Evolutionary conservation across 1,139 yeast genomes (phyloP).

Genomic region (Blastobotrys indianensis): DNA sequence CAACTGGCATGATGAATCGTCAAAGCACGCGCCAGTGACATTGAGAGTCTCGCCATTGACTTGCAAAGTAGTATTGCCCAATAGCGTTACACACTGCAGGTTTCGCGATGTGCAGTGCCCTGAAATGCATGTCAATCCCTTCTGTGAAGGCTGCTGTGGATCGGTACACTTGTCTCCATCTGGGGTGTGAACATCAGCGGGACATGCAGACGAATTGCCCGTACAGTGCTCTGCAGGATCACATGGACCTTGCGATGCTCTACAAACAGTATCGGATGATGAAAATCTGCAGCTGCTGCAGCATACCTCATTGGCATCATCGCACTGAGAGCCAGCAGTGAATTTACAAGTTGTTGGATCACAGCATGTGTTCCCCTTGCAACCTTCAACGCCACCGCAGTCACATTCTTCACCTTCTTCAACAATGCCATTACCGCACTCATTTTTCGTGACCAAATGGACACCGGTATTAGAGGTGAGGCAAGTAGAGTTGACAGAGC

Average conservation of each 20-base stretch:
- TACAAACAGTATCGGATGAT: constrained; percentile 28
- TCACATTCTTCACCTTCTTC: constrained; percentile 40
- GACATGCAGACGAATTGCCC: constrained; percentile 35
- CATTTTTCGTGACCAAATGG: constrained; percentile 30
- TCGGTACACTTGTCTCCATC: constrained; percentile 32
- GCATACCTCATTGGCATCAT: constrained; percentile 34
- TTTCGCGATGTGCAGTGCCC: constrained; percentile 38
- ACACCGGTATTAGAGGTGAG: constrained; percentile 33
- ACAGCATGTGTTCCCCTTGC: constrained; percentile 33
- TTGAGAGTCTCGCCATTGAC: constrained; percentile 26
- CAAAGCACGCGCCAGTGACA: constrained; percentile 31
- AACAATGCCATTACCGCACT: constrained; percentile 39
- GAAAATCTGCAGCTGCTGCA: constrained; percentile 34
- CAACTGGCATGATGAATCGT: constrained; percentile 30
- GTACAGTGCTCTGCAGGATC: constrained; percentile 36
- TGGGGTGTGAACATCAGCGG: constrained; percentile 25
- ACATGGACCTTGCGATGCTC: constrained; percentile 35
- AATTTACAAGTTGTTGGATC: constrained; percentile 36
- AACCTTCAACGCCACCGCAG: constrained; percentile 37
- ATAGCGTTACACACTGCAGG: constrained; percentile 30
- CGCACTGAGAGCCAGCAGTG: constrained; percentile 34
- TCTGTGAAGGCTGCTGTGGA: constrained; percentile 15
- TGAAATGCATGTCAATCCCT: constrained; percentile 31
- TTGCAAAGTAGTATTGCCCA: constrained; percentile 27
- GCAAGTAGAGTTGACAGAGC: constrained; percentile 33